Evolutionary conservation across 106 monocot species (phyloP), one percentile per base, ranked within the genome.

Genomic region (Phalaenopsis equestris): DNA sequence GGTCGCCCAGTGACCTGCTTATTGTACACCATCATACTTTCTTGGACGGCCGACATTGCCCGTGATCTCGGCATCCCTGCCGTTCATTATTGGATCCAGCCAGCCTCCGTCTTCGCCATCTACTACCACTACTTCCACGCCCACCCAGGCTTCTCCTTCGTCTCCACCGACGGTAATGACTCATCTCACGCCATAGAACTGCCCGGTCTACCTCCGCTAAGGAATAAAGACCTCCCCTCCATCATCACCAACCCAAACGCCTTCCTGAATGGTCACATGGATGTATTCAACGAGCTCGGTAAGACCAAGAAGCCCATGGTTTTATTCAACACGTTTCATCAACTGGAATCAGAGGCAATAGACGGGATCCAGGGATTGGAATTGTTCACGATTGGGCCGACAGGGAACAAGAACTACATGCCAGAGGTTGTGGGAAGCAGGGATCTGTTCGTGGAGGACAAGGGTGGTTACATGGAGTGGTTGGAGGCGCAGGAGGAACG

Each of bases 31-130:
- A 16, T 88, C 47, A 42, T 89, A 58, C 42, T 84, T 11, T 8
- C 84, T 2, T 90, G 88, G 90, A 90, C 57, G 3, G 38, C 76
- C 61, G 89, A 81, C 78, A 83, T 91, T 0, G 91, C 88, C 0
- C 41, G 49, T 1, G 70, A 75, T 1, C 83, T 82, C 73, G 85
- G 76, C 52, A 21, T 90, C 57, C 94, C 86, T 12, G 48, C 79
- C 3, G 75, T 75, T 2, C 79, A 80, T 41, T 85, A 83, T 81
- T 94, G 94, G 94, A 88, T 89, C 79, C 91, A 94, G 61, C 86
- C 91, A 2, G 94, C 87, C 46, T 70, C 86, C 47, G 83, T 88
- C 49, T 87, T 95, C 72, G 87, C 83, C 46, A 52, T 81, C 21
- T 95, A 88, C 79, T 81, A 90, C 79, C 87, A 90, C 87, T 88